Base-by-base conservation (phyloP, 495 filamentous ascomycete genomes). In the Penicillium roqueforti region DNA sequence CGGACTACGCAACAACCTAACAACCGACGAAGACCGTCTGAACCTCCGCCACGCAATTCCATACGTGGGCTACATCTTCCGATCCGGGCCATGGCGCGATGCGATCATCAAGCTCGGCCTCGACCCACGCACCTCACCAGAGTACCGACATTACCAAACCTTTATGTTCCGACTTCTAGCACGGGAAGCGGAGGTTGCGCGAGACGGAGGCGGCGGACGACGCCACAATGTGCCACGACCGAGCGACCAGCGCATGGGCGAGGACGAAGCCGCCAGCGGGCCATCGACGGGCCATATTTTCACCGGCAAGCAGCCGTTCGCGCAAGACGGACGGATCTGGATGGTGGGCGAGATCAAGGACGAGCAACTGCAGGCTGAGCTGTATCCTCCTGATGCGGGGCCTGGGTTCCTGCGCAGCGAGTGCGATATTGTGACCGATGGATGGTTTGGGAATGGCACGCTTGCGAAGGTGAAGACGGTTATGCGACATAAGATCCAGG, bases 301-400 rank as follows among this genome's bases (percentile, higher is more conserved):
- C 68, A 87, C 92, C 42, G 92, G 93, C 34, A 67, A 81, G 38
- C 71, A 65, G 3, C 75, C 74, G 0, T 73, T 91, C 25, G 78
- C 79, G 9, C 72, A 76, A 5, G 89, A 93, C 62, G 91, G 91
- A 2, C 88, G 91, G 42, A 83, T 91, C 53, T 98, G 89, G 86
- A 93, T 97, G 76, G 78, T 92, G 28, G 95, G 92, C 71, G 93
- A 98, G 67, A 86, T 98, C 52, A 83, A 81, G 0, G 92, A 97
- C 92, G 18, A 58, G 53, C 65, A 57, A 53, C 57, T 70, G 3
- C 19, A 22, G 26, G 25, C 40, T 0, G 42, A 70, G 16, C 53
- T 74, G 42, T 70, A 66, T 46, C 65, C 62, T 28, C 39, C 53
- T 18, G 43, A 57, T 45, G 36, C 54, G 18, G 46, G 45, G 34